Conservation (phyloP, 768 basidiomycete genomes). For the Glaciozyma antarctica region DNA sequence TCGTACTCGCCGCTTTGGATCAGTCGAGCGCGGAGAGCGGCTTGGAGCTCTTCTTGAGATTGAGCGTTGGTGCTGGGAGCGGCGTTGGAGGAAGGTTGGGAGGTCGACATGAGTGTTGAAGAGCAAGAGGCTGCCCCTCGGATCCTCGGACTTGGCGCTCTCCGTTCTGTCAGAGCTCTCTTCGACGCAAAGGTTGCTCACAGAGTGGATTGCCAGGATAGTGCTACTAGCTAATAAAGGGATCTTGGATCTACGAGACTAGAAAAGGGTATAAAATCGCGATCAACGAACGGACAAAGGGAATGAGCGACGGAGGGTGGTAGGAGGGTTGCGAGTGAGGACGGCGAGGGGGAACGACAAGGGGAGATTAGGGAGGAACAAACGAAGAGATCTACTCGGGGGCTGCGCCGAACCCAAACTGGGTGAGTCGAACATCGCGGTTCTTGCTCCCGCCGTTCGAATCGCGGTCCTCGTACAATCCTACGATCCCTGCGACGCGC, state of each 20-base stretch:
- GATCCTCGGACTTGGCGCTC: too few relatives aligned
- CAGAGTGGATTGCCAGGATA: neutral
- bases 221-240: neutral
- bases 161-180: too few relatives aligned
- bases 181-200: too few relatives aligned
- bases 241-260: neutral
- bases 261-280: neutral
- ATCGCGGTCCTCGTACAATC: neutral
- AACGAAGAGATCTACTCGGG: neutral
- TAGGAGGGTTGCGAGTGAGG: too few relatives aligned
- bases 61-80: neutral
- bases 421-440: neutral
- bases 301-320: neutral
- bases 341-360: too few relatives aligned
- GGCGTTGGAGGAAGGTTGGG: neutral
- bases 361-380: neutral
- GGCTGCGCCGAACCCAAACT: neutral
- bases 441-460: neutral
- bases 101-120: neutral
- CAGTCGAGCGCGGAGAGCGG: slow-evolving; percentile 1
- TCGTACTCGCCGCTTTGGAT: slow-evolving; percentile 26
- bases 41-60: too few relatives aligned
- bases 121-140: too few relatives aligned
- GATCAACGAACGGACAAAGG: neutral
- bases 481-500: neutral